Evolutionary conservation across 352 stramenopile genomes (phyloP), one percentile per base, ranked within the genome.

Genomic region (Globisporangium megalacanthum): DNA sequence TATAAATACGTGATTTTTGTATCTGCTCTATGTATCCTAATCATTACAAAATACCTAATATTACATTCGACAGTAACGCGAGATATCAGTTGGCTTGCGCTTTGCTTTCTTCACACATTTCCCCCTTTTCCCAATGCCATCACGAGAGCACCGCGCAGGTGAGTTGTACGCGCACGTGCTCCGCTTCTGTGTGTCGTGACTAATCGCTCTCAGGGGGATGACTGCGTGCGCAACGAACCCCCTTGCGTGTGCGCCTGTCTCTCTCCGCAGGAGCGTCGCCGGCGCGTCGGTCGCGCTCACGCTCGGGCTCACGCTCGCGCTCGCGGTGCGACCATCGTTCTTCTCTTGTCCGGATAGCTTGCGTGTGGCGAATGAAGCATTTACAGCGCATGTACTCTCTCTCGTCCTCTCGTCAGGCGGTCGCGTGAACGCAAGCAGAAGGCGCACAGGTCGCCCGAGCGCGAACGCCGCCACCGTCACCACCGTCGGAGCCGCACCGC

Each of bases 241-340:
- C n/a, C n/a, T 29, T 37, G 53, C 65, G 62, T 66, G 60, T 53
- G 25, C 22, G 47, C 22, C 25, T 20, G 6, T 15, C 25, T 25
- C 48, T 59, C 41, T 56, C 53, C 25, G 33, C 52, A 29, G 44
- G 48, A 25, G 64, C 61, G 47, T 54, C 52, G 35, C 35, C 35
- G 35, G 35, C 35, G 35, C 35, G 7, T 39, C 35, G 35, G 7
- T 60, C 59, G 49, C 65, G 54, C 33, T 62, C 60, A 20, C 64
- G 65, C 20, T 60, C 62, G 36, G 61, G 54, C 17, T 69, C 62
- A 31, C 58, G 58, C 15, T 69, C 65, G 50, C 60, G 56, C 29
- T 72, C 68, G 6, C 70, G 41, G 41, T 47, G 5, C 5, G 64
- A 50, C 57, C 60, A 15, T 19, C 33, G 13, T 25, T 37, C 35